Conservation (phyloP, 2,329 filamentous ascomycete genomes). For the Tetracladium maxilliforme region DNA sequence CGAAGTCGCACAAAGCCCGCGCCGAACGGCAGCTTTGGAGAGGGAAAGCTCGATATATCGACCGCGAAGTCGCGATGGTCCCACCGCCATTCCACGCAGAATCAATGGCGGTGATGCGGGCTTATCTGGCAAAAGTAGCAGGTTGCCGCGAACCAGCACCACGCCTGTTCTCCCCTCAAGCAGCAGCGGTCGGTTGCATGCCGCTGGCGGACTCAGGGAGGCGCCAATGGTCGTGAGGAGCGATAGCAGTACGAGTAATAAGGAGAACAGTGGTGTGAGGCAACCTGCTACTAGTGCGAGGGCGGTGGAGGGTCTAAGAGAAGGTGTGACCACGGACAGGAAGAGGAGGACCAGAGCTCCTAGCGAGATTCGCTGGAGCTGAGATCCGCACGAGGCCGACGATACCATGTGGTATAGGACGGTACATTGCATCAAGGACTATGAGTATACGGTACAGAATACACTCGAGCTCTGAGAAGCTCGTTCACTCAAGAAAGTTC, state of each 20-base stretch:
- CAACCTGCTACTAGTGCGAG: too few species aligned
- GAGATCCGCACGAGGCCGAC: too few species aligned
- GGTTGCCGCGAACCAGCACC: neutral
- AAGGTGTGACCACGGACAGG: too few species aligned
- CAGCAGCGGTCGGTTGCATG: slow-evolving; percentile 11
- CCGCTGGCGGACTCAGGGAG: slow-evolving; percentile 10
- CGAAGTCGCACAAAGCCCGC: slow-evolving; percentile 35
- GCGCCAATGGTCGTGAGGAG: slow-evolving; percentile 10
- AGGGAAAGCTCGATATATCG: slow-evolving; percentile 25
- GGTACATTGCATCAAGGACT: too few species aligned
- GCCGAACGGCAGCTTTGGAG: slow-evolving; percentile 12
- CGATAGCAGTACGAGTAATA: slow-evolving; percentile 9
- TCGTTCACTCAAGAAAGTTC: too few species aligned
- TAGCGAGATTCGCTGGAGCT: too few species aligned
- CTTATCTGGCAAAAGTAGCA: slow-evolving; percentile 1
- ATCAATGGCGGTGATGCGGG: slow-evolving; percentile 22
- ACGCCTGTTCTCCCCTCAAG: slow-evolving; percentile 10
- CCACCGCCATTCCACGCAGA: slow-evolving; percentile 24
- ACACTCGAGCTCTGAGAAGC: too few species aligned
- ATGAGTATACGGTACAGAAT: too few species aligned
- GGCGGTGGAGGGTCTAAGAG: too few species aligned
- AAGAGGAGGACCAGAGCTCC: too few species aligned
- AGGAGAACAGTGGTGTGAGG: slow-evolving; percentile 5
- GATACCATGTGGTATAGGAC: too few species aligned
- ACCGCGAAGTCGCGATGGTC: slow-evolving; percentile 14